phyloP scores from a whole-genome alignment of 306 rosid genomes.

The Prunus kanzakura region DNA sequence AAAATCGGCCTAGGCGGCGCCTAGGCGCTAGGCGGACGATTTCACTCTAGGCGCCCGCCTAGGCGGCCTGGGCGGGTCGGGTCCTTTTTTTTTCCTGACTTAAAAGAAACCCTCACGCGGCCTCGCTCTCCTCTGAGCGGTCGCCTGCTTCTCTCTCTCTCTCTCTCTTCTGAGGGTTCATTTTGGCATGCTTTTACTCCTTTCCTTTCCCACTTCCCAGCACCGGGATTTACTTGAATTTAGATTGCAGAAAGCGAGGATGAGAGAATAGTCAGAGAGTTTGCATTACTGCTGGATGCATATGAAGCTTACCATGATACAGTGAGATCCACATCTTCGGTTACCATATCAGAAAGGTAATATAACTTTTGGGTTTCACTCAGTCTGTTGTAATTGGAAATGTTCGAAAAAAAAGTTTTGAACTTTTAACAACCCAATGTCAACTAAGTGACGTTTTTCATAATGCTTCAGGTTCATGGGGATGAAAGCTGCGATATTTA shows the following conservation, averaged over 20 bases:
- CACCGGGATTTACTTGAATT: conserved; percentile 52
- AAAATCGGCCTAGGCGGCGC: too few relatives aligned
- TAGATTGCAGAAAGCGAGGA: conserved; percentile 84
- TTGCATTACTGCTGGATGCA: conserved; percentile 68
- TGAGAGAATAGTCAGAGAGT: conserved; percentile 77
- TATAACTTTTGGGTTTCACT: conserved; percentile 3
- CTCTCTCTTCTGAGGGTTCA: background rate
- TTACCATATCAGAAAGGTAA: conserved; percentile 71
- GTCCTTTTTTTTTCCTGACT: too few relatives aligned
- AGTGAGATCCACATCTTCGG: conserved; percentile 36
- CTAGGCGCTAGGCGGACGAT: too few relatives aligned
- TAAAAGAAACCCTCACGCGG: too few relatives aligned
- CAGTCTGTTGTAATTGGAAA: background rate
- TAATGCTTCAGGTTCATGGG: conserved; percentile 81
- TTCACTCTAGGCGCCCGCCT: too few relatives aligned
- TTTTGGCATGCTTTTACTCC: conserved; percentile 6
- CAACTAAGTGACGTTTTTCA: conserved; percentile 20
- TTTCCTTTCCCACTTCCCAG: background rate
- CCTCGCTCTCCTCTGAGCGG: background rate
- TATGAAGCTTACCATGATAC: conserved; percentile 31
- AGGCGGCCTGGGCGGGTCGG: too few relatives aligned
- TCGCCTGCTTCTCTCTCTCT: too few relatives aligned
- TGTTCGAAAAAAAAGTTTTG: background rate
- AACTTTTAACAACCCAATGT: background rate
- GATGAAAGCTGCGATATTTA: conserved; percentile 77